A percentile compares a stretch with the other conserved stretches of the same genome.
These are phyloP conservation scores for Ceratorhiza oryzae-sativae DNA, from an alignment of 1,284 basidiomycete genomes.

Conservation along the genomic window DNA sequence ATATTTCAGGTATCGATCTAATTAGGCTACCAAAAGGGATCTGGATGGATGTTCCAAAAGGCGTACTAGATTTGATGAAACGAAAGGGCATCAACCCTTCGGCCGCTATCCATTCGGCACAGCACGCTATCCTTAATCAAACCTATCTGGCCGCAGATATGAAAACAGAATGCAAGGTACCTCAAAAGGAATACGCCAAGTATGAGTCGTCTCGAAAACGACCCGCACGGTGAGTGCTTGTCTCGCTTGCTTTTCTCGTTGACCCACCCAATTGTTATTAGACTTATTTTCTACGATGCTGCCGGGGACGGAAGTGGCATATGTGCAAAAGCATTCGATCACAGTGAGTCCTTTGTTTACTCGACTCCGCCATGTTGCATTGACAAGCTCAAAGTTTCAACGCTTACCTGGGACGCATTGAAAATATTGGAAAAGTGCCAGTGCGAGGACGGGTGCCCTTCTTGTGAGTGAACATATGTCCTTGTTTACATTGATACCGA, in stretches of 20 bases:
- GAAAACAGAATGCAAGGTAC: conserved; percentile 82
- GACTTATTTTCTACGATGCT: conserved; percentile 84
- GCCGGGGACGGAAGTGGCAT: conserved; percentile 75
- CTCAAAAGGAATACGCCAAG: conserved; percentile 78
- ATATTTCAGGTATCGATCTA: neutral
- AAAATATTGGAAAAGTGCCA: conserved; percentile 69
- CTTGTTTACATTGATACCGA: neutral
- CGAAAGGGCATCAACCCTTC: conserved; percentile 68
- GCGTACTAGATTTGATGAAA: conserved; percentile 62
- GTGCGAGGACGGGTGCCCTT: conserved; percentile 75
- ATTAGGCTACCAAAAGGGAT: conserved; percentile 57
- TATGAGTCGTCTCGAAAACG: conserved; percentile 69
- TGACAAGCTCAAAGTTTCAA: conserved; percentile 56
- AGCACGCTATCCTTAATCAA: conserved; percentile 81
- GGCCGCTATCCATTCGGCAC: conserved; percentile 84
- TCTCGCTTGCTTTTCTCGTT: neutral
- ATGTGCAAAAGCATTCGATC: conserved; percentile 83
- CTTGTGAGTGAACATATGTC: conserved; percentile 60
- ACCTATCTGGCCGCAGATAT: conserved; percentile 74
- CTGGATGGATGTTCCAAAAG: conserved; percentile 83
- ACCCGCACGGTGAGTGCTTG: conserved; percentile 69
- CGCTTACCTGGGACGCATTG: conserved; percentile 69
- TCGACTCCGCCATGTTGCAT: neutral
- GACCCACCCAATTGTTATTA: conserved; percentile 47
- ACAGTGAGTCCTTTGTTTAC: conserved; percentile 57